Conservation (phyloP, 2,329 filamentous ascomycete genomes). For the Microascus cirrosus region DNA sequence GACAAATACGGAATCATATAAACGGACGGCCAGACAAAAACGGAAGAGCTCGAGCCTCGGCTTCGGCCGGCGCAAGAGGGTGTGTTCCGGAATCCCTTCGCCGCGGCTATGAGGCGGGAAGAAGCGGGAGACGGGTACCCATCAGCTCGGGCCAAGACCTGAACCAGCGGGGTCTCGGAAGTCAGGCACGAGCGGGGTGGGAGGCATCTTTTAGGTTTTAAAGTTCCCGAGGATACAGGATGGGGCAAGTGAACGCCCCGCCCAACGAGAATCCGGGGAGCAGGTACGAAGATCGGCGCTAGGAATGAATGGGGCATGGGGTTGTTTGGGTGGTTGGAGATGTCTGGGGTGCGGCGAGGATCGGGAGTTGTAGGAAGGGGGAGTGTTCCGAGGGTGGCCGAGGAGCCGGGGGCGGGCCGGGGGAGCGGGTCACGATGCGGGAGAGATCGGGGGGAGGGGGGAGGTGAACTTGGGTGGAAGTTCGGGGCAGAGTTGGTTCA, state of each 20-base stretch:
- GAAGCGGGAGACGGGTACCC: not conserved
- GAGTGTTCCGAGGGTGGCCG: not conserved
- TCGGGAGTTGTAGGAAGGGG: constrained; percentile 1
- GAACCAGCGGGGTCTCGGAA: too few relatives aligned
- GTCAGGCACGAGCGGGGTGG: too few relatives aligned
- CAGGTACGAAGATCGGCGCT: not conserved
- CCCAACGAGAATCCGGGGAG: not conserved
- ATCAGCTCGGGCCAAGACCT: not conserved
- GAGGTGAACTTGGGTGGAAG: not conserved
- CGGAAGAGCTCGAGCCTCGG: not conserved
- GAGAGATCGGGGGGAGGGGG: not conserved
- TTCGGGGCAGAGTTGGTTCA: not conserved
- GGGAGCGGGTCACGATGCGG: not conserved
- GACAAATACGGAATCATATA: not conserved
- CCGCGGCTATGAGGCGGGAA: not conserved
- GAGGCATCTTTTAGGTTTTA: too few relatives aligned
- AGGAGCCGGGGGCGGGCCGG: not conserved
- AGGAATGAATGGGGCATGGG: not conserved
- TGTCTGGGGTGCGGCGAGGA: constrained; percentile 2
- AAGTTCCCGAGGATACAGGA: not conserved
- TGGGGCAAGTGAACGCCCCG: not conserved
- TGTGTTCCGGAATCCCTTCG: too few relatives aligned
- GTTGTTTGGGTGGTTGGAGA: not conserved
- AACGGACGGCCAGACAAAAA: not conserved
- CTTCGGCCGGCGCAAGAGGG: not conserved